Evolutionary conservation across 2,329 filamentous ascomycete genomes (phyloP).

Genomic region (Clarireedia monteithiana): DNA sequence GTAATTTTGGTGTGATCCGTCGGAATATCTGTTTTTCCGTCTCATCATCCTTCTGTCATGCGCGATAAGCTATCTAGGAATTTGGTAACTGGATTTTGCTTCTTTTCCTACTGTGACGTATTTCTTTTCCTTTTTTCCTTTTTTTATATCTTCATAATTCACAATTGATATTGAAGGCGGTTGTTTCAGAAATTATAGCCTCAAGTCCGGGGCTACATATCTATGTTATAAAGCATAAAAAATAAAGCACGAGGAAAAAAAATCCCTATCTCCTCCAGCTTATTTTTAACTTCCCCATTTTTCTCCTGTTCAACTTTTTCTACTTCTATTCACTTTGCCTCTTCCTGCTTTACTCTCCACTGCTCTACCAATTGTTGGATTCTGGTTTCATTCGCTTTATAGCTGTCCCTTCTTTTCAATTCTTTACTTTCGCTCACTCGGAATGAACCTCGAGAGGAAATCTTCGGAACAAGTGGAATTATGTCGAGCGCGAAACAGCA

Average conservation of each 20-base stretch:
- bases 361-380: conserved; percentile 1
- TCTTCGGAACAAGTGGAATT: conserved; percentile 14
- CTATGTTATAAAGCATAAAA: conserved; percentile 1
- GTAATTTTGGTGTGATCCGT: no score
- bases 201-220: background rate
- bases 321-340: conserved; percentile 4
- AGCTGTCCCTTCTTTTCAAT: background rate
- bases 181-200: background rate
- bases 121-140: background rate
- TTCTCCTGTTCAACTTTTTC: conserved; percentile 1
- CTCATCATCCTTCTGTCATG: no score
- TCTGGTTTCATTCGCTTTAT: background rate
- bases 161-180: background rate
- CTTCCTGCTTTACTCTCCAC: background rate
- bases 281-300: conserved; percentile 6
- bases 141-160: background rate
- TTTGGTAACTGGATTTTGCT: background rate
- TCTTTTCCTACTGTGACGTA: background rate
- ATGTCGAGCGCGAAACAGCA: conserved; percentile 12
- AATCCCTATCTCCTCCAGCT: background rate
- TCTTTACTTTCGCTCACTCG: background rate
- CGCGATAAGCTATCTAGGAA: no score
- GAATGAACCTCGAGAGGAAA: conserved; percentile 20
- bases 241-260: background rate
- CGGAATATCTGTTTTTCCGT: no score